These are phyloP conservation scores for Dactylellina sp. DNA, from an alignment of 2,329 filamentous ascomycete genomes.

Conservation along the genomic window DNA sequence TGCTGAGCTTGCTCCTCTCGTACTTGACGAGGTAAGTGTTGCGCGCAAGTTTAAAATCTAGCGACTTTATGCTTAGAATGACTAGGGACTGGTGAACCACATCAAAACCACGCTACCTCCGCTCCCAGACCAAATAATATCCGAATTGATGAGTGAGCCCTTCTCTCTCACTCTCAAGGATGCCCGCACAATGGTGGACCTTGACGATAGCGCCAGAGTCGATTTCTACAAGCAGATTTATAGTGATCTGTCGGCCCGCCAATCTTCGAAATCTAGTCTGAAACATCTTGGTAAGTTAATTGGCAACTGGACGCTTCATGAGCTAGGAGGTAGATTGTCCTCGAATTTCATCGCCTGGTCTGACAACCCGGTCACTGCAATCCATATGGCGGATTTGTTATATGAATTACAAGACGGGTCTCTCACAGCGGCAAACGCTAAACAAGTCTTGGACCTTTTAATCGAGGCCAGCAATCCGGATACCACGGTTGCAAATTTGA, in stretches of 20 bases:
- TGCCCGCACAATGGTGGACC: slow-evolving; percentile 79
- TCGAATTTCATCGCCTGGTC: slow-evolving; percentile 64
- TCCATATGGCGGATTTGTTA: slow-evolving; percentile 66
- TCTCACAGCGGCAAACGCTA: slow-evolving; percentile 64
- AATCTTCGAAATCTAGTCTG: slow-evolving; percentile 57
- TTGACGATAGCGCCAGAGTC: slow-evolving; percentile 81
- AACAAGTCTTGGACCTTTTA: slow-evolving; percentile 38
- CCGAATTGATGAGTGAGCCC: slow-evolving; percentile 70
- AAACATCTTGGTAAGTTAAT: slow-evolving; percentile 66
- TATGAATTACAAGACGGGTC: slow-evolving; percentile 64
- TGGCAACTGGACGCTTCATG: slow-evolving; percentile 72
- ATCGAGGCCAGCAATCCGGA: slow-evolving; percentile 7
- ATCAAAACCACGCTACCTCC: slow-evolving; percentile 74
- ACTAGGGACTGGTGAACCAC: slow-evolving; percentile 72
- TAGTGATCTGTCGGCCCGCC: slow-evolving; percentile 48
- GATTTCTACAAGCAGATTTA: slow-evolving; percentile 72
- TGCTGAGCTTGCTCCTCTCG: slow-evolving; percentile 83
- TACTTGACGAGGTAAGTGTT: slow-evolving; percentile 71
- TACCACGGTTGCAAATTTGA: slow-evolving; percentile 19
- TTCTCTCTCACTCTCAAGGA: slow-evolving; percentile 83
- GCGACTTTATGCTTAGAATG: slow-evolving; percentile 4
- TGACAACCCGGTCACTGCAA: slow-evolving; percentile 63
- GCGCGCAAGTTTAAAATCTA: slow-evolving; percentile 47
- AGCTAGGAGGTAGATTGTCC: slow-evolving; percentile 67
- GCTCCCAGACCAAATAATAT: slow-evolving; percentile 77